Conservation (phyloP, 176 grass and related monocot species). For the Zea luxurians region DNA sequence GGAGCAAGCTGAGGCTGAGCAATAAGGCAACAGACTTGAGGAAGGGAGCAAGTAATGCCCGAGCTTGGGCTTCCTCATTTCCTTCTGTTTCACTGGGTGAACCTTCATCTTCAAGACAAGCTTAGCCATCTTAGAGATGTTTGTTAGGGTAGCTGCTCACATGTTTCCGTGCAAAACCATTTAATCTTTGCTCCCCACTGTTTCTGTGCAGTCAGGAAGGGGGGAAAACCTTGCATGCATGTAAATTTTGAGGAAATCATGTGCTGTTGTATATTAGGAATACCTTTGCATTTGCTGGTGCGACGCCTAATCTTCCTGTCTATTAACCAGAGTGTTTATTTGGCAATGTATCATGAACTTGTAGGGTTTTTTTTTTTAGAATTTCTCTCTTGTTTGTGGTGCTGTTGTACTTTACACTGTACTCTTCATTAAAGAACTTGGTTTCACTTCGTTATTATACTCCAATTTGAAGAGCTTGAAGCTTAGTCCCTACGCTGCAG, state of each 20-base stretch:
- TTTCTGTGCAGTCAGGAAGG: constrained; percentile 35
- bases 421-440: constrained; percentile 6
- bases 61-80: constrained; percentile 86
- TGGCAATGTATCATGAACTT: constrained; percentile 20
- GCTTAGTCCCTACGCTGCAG: not conserved
- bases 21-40: constrained; percentile 65
- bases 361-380: not conserved
- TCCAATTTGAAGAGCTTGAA: not conserved
- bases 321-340: constrained; percentile 33
- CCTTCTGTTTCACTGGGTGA: constrained; percentile 86
- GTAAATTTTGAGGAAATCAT: constrained; percentile 62
- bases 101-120: constrained; percentile 57
- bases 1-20: constrained; percentile 67
- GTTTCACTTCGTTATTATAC: not conserved
- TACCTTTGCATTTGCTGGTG: constrained; percentile 24
- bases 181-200: constrained; percentile 38
- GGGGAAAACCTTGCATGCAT: constrained; percentile 48
- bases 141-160: constrained; percentile 47
- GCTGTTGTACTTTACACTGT: not conserved
- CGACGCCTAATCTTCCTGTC: constrained; percentile 32
- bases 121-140: constrained; percentile 40
- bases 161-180: constrained; percentile 20
- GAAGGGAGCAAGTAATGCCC: constrained; percentile 78
- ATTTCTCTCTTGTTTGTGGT: not conserved
- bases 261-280: constrained; percentile 60